A percentile compares a stretch with the other conserved stretches of the same genome.
Conservation (phyloP, 2,329 filamentous ascomycete genomes). For the Bipolaris zeicola region DNA sequence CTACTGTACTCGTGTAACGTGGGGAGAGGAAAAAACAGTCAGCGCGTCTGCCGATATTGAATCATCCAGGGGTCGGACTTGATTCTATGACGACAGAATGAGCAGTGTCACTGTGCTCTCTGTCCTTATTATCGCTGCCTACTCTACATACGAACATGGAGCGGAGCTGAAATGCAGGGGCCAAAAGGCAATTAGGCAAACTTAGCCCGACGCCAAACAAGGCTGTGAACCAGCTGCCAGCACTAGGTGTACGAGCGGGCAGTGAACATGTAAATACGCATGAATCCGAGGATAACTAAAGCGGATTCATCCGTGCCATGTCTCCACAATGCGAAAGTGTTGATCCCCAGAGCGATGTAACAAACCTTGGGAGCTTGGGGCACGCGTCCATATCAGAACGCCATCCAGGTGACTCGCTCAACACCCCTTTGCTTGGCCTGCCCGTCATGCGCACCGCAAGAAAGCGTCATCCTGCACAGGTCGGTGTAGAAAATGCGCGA, state of each 20-base stretch:
- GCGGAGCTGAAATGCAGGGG: slow-evolving; percentile 5
- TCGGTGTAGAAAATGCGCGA: neutral
- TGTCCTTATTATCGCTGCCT: too few species aligned
- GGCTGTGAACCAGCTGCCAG: neutral
- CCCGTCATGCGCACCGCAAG: neutral
- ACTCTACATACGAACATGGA: neutral
- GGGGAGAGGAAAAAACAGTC: slow-evolving; percentile 23
- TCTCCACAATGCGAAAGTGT: neutral
- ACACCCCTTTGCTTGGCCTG: neutral
- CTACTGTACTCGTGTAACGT: slow-evolving; percentile 9
- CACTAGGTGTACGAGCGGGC: neutral
- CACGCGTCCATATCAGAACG: slow-evolving; percentile 6
- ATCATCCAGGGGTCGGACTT: slow-evolving; percentile 1
- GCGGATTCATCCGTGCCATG: neutral
- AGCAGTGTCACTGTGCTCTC: neutral
- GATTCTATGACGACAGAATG: neutral
- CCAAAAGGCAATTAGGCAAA: neutral
- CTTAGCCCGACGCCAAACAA: neutral
- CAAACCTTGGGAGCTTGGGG: slow-evolving; percentile 1
- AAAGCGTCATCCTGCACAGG: neutral
- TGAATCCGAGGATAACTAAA: neutral
- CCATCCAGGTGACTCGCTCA: slow-evolving; percentile 17
- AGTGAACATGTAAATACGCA: neutral
- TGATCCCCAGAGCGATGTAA: neutral
- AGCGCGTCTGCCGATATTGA: slow-evolving; percentile 19